Evolutionary conservation across 2,329 filamentous ascomycete genomes (phyloP).

Genomic region (Acephala macrosclerotiorum): DNA sequence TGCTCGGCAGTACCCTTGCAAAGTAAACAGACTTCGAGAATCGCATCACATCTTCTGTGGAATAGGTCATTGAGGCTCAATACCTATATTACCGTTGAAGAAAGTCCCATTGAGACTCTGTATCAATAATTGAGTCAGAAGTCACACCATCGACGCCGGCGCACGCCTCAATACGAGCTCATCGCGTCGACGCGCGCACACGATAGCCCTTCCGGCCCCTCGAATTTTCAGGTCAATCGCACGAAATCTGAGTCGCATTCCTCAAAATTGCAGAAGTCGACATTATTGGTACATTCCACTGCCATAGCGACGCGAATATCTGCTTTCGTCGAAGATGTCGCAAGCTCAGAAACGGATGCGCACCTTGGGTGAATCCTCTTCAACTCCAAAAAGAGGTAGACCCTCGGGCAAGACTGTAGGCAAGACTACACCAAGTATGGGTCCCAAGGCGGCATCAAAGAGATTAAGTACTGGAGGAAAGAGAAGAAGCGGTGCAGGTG

Average conservation of each 20-base stretch:
- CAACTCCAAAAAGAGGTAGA: slow-evolving; percentile 26
- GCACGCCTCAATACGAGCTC: neutral
- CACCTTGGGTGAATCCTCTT: slow-evolving; percentile 14
- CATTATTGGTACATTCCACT: neutral
- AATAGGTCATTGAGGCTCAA: neutral
- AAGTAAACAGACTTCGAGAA: neutral
- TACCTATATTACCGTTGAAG: neutral
- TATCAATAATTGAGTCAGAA: neutral
- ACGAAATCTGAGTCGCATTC: slow-evolving; percentile 10
- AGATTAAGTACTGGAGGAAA: slow-evolving; percentile 9
- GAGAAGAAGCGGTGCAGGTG: slow-evolving; percentile 14
- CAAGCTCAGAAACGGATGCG: slow-evolving; percentile 19
- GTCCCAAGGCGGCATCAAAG: slow-evolving; percentile 11
- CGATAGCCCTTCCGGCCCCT: neutral
- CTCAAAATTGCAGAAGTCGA: neutral
- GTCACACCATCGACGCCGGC: neutral
- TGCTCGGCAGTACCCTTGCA: slow-evolving; percentile 1
- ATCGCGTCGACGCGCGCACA: slow-evolving; percentile 6
- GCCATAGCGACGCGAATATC: neutral
- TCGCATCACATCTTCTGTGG: slow-evolving; percentile 4
- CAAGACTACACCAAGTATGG: slow-evolving; percentile 24
- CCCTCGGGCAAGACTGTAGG: slow-evolving; percentile 10
- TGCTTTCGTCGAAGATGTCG: neutral
- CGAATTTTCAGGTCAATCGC: slow-evolving; percentile 5
- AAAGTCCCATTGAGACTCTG: neutral